Evolutionary conservation across 2,329 filamentous ascomycete genomes (phyloP).

Genomic region (Cladorrhinum sp.): DNA sequence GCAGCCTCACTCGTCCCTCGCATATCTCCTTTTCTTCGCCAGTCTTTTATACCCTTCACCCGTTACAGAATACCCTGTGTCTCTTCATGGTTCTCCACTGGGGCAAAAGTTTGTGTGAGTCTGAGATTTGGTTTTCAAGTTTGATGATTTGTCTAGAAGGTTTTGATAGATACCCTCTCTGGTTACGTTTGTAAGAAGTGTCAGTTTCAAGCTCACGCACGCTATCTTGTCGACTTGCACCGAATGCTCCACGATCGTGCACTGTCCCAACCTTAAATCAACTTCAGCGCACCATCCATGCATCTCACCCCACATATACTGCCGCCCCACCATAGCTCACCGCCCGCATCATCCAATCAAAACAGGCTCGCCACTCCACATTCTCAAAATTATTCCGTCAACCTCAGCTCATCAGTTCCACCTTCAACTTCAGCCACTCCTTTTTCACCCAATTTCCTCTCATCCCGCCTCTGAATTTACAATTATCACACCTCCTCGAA

Average conservation of each 20-base stretch:
- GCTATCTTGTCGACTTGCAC: background rate
- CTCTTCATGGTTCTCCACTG: too few relatives aligned
- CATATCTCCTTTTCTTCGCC: too few relatives aligned
- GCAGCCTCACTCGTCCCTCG: too few relatives aligned
- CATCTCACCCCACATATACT: background rate
- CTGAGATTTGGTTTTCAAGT: too few relatives aligned
- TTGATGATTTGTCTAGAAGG: too few relatives aligned
- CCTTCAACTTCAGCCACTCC: background rate
- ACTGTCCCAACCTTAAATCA: background rate
- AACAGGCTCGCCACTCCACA: background rate
- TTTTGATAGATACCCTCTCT: too few relatives aligned
- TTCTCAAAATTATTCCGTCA: background rate
- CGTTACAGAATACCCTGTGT: too few relatives aligned
- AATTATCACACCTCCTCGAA: background rate
- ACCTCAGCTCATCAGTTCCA: background rate
- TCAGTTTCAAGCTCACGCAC: too few relatives aligned
- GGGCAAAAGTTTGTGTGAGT: too few relatives aligned
- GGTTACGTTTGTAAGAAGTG: too few relatives aligned
- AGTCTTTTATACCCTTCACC: too few relatives aligned
- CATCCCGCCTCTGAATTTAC: background rate
- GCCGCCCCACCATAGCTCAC: background rate
- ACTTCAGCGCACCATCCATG: too few relatives aligned
- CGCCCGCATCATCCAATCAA: background rate
- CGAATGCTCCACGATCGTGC: background rate
- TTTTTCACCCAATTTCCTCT: background rate